phyloP scores from a whole-genome alignment of 2,329 filamentous ascomycete species.

The Fusarium paranaense region DNA sequence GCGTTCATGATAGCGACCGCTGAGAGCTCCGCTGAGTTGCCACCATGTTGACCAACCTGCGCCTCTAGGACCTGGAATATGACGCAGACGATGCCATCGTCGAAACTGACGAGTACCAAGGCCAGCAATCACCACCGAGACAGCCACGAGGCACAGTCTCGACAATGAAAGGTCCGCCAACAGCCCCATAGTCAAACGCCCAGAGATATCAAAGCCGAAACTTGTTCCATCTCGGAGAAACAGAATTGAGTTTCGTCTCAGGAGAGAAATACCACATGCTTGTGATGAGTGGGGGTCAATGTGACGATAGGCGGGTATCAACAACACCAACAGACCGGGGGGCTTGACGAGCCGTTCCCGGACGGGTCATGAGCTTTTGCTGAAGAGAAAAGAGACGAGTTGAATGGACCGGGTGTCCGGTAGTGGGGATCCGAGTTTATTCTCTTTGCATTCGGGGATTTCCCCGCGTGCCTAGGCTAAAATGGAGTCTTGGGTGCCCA shows the following conservation, averaged over 20 bases:
- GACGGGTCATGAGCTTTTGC: not conserved
- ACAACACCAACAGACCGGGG: not conserved
- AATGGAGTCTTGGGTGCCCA: not conserved
- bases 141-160: not conserved
- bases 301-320: not conserved
- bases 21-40: constrained; percentile 44
- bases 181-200: constrained; percentile 24
- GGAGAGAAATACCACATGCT: not conserved
- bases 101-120: constrained; percentile 15
- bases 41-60: constrained; percentile 47
- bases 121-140: not conserved
- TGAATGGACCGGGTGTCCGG: not conserved
- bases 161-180: not conserved
- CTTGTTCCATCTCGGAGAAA: not conserved
- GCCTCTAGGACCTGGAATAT: constrained; percentile 43
- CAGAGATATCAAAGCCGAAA: not conserved
- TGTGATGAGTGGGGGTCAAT: not conserved
- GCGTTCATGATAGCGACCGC: constrained; percentile 45
- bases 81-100: constrained; percentile 44
- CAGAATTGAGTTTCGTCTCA: not conserved
- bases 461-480: not conserved
- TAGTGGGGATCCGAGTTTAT: not conserved
- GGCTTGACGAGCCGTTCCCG: not conserved
- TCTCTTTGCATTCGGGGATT: not conserved
- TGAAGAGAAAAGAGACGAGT: not conserved